Conservation (phyloP, 805 yeast genomes). For the Cyberlindnera mrakii region DNA sequence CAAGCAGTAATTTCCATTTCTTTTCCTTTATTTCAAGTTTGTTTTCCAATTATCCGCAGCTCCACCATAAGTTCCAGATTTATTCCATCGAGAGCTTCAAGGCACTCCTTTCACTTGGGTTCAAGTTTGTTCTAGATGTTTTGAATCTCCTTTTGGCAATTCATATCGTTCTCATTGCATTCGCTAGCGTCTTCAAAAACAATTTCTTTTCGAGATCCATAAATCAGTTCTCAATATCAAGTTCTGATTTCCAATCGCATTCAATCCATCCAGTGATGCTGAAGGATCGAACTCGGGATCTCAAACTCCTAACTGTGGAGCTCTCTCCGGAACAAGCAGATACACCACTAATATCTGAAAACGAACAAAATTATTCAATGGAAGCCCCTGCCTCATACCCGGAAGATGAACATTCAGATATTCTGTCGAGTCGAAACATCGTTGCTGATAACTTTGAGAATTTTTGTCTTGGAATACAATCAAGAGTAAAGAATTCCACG, state of each 20-base stretch:
- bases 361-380: not conserved
- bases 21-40: not conserved
- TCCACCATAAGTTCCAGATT: not conserved
- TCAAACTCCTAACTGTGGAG: slow-evolving; percentile 14
- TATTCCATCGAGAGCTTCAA: slow-evolving; percentile 1
- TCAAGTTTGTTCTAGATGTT: slow-evolving; percentile 7
- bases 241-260: not conserved
- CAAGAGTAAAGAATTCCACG: slow-evolving; percentile 10
- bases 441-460: slow-evolving; percentile 23
- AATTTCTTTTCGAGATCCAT: slow-evolving; percentile 21
- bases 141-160: slow-evolving; percentile 18
- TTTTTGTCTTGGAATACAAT: slow-evolving; percentile 9
- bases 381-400: slow-evolving; percentile 18
- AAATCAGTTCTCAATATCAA: slow-evolving; percentile 16
- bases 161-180: slow-evolving; percentile 20
- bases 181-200: slow-evolving; percentile 19
- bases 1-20: slow-evolving; percentile 4
- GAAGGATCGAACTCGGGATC: slow-evolving; percentile 4
- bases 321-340: slow-evolving; percentile 11
- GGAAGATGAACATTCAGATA: slow-evolving; percentile 1
- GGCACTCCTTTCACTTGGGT: slow-evolving; percentile 1
- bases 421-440: slow-evolving; percentile 17
- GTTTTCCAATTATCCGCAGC: slow-evolving; percentile 1
- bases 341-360: slow-evolving; percentile 1
- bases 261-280: slow-evolving; percentile 1